phyloP scores from a whole-genome alignment of 345 rosid species.

The Gynandropsis gynandra region DNA sequence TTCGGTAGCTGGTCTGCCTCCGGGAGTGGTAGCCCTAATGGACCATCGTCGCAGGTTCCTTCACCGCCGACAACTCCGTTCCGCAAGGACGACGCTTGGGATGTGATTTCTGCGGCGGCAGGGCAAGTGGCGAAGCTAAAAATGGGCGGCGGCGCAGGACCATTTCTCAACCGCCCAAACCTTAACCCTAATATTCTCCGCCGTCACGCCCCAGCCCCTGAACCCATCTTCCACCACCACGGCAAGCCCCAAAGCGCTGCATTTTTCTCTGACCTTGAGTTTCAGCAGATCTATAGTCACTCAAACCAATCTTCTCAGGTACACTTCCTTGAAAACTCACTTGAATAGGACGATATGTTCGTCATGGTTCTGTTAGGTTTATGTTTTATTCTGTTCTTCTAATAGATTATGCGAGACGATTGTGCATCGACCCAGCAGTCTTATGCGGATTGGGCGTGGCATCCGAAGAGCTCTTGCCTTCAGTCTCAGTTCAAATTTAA shows the following conservation, averaged over 20 bases:
- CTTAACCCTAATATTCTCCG: slow-evolving; percentile 19
- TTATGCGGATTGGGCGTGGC: too few relatives aligned
- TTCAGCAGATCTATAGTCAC: too few relatives aligned
- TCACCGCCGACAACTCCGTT: slow-evolving; percentile 51
- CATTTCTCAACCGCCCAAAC: slow-evolving; percentile 9
- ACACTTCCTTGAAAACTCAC: too few relatives aligned
- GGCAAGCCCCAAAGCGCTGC: slow-evolving; percentile 21
- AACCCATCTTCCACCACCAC: slow-evolving; percentile 13
- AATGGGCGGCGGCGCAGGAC: slow-evolving; percentile 23
- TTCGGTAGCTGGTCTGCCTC: slow-evolving; percentile 35
- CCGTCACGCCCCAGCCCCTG: slow-evolving; percentile 19
- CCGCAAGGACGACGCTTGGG: slow-evolving; percentile 38
- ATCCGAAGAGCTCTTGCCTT: too few relatives aligned
- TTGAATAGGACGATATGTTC: too few relatives aligned
- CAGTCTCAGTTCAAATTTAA: too few relatives aligned
- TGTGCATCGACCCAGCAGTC: too few relatives aligned
- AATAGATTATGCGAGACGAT: too few relatives aligned
- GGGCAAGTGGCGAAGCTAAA: slow-evolving; percentile 63
- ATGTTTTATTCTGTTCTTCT: too few relatives aligned
- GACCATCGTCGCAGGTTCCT: slow-evolving; percentile 41
- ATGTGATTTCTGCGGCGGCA: slow-evolving; percentile 64
- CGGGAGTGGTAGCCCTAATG: slow-evolving; percentile 42
- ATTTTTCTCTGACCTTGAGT: slow-evolving; percentile 5
- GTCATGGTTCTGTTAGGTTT: too few relatives aligned
- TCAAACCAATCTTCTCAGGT: too few relatives aligned